Conservation (phyloP, 352 stramenopile species). For the Pythium brachiatum region DNA sequence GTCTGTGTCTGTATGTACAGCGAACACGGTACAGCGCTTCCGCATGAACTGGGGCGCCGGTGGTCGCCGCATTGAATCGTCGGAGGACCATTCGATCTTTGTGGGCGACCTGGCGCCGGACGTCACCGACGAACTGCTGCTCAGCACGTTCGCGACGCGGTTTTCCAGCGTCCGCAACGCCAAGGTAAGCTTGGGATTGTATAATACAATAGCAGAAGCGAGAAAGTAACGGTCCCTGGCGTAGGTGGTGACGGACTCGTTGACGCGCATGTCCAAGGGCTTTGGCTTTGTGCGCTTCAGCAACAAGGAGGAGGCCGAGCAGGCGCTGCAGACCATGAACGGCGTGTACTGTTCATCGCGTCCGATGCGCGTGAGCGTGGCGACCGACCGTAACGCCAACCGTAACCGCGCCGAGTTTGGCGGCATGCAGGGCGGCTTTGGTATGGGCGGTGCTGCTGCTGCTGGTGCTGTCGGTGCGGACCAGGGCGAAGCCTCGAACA, state of each 20-base stretch:
- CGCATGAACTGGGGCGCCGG: conserved; percentile 91
- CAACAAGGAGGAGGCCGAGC: conserved; percentile 83
- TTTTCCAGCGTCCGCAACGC: conserved; percentile 83
- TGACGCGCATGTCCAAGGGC: conserved; percentile 89
- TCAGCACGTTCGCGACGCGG: conserved; percentile 74
- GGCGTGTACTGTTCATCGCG: conserved; percentile 85
- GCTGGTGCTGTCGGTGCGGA: conserved; percentile 14
- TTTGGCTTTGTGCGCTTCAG: conserved; percentile 92
- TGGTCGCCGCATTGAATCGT: conserved; percentile 79
- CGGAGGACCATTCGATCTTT: conserved; percentile 89
- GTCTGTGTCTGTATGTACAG: conserved; percentile 40
- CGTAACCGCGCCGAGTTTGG: conserved; percentile 20
- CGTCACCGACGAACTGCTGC: conserved; percentile 86
- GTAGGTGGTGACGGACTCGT: conserved; percentile 82
- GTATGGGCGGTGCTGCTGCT: conserved; percentile 17
- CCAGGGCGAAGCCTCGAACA: conserved; percentile 76
- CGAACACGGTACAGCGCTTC: conserved; percentile 87
- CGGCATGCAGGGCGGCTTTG: conserved; percentile 4
- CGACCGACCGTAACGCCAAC: conserved; percentile 71
- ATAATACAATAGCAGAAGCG: too few relatives aligned
- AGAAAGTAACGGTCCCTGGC: too few relatives aligned
- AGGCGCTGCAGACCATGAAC: conserved; percentile 89
- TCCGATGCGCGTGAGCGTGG: conserved; percentile 88
- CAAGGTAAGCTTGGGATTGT: conserved; percentile 66
- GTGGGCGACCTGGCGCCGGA: conserved; percentile 90